phyloP scores from a whole-genome alignment of 345 rosid genomes.

The Acer yangbiense region DNA sequence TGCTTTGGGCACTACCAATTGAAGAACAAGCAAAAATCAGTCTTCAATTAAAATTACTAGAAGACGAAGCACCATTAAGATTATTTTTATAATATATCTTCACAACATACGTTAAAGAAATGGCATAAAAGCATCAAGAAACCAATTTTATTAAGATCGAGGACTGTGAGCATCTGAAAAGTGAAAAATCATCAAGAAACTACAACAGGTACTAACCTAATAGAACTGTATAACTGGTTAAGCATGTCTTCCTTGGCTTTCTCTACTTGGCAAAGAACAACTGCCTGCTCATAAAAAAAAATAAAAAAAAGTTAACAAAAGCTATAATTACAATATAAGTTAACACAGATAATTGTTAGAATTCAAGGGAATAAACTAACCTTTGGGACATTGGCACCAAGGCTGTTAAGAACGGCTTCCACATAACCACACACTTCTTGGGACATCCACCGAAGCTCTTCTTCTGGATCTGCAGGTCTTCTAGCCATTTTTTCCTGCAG shows the following conservation, averaged over 20 bases:
- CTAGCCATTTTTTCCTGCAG: conserved; percentile 87
- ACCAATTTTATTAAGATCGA: neutral
- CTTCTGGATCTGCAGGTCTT: conserved; percentile 96
- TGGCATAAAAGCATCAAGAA: too few relatives aligned
- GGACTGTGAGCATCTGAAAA: neutral
- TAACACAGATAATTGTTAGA: neutral
- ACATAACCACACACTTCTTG: conserved; percentile 99
- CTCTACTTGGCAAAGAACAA: conserved; percentile 99
- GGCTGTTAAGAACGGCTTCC: conserved; percentile 99
- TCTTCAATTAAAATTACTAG: neutral
- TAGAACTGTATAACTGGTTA: conserved; percentile 84
- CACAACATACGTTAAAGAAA: too few relatives aligned
- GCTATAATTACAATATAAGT: conserved; percentile 8
- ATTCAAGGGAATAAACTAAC: conserved; percentile 37
- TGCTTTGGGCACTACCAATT: conserved; percentile 70
- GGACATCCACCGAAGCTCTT: conserved; percentile 99
- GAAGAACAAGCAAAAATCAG: conserved; percentile 8
- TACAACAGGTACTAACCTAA: conserved; percentile 55
- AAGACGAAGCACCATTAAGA: neutral
- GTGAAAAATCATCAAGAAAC: neutral
- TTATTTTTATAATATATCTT: too few relatives aligned
- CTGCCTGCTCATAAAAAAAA: conserved; percentile 62
- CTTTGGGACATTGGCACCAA: conserved; percentile 98
- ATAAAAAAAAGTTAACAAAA: conserved; percentile 16
- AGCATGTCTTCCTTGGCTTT: conserved; percentile 99